Evolutionary conservation across 352 stramenopile genomes (phyloP).

Genomic region (Albugo laibachii): DNA sequence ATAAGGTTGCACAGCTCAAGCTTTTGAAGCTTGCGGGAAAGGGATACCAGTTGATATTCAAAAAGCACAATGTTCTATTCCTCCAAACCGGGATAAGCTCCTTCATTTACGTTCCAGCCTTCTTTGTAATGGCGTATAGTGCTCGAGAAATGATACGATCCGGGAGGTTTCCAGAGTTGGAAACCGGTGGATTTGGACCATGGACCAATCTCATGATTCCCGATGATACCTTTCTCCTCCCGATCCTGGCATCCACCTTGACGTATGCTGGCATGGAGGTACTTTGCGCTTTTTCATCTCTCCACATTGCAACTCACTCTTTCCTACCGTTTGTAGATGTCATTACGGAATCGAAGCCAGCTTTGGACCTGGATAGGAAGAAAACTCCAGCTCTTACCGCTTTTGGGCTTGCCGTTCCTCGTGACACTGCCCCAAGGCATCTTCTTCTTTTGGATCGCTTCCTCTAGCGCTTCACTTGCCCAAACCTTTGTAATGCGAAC

Average conservation of each 20-base stretch:
- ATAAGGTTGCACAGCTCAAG: too few relatives aligned
- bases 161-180: conserved; percentile 32
- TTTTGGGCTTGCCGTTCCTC: conserved; percentile 10
- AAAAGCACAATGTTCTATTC: conserved; percentile 54
- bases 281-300: neutral
- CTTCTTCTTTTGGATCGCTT: conserved; percentile 68
- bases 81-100: conserved; percentile 41
- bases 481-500: conserved; percentile 37
- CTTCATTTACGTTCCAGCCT: conserved; percentile 47
- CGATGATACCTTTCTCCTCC: conserved; percentile 38
- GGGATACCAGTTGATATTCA: conserved; percentile 21
- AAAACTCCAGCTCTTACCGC: neutral
- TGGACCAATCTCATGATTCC: conserved; percentile 48
- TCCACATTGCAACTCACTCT: neutral
- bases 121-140: conserved; percentile 53
- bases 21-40: conserved; percentile 10
- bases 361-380: neutral
- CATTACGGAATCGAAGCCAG: neutral
- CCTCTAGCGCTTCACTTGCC: conserved; percentile 40
- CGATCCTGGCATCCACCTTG: conserved; percentile 23
- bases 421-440: conserved; percentile 37
- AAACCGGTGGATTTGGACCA: conserved; percentile 33
- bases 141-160: conserved; percentile 57
- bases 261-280: conserved; percentile 34
- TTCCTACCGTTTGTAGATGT: conserved; percentile 1